phyloP scores from a whole-genome alignment of 345 rosid species.

The Boechera divaricarpa region DNA sequence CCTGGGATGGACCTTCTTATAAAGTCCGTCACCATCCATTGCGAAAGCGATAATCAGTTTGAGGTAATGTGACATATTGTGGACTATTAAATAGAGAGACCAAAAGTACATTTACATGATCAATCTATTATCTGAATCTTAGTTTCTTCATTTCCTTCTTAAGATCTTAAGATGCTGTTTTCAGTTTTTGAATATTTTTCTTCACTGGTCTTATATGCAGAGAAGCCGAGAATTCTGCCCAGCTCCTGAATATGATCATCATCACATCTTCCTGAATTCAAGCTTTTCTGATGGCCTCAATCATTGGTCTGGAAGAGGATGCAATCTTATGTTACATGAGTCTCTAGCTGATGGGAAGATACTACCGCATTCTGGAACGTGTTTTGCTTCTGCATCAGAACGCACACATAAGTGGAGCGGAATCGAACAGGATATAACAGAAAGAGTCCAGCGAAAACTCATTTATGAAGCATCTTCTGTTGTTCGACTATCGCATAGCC shows the following conservation, averaged over 20 bases:
- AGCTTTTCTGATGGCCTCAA: slow-evolving; percentile 76
- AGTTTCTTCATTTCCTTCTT: slow-evolving; percentile 13
- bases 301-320: slow-evolving; percentile 96
- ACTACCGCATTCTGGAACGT: slow-evolving; percentile 69
- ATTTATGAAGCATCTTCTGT: slow-evolving; percentile 75
- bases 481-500: slow-evolving; percentile 74
- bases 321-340: slow-evolving; percentile 75
- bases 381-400: slow-evolving; percentile 77
- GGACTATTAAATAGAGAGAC: slow-evolving; percentile 12
- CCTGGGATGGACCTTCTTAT: slow-evolving; percentile 82
- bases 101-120: slow-evolving; percentile 2
- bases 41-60: slow-evolving; percentile 47
- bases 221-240: slow-evolving; percentile 42
- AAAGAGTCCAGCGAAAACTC: slow-evolving; percentile 71
- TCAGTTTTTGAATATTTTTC: slow-evolving; percentile 11
- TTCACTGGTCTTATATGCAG: slow-evolving; percentile 15
- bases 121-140: slow-evolving; percentile 6
- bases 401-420: slow-evolving; percentile 93
- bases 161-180: slow-evolving; percentile 10
- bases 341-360: slow-evolving; percentile 79
- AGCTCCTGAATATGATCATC: slow-evolving; percentile 55
- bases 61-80: slow-evolving; percentile 50
- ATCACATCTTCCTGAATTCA: slow-evolving; percentile 70
- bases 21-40: slow-evolving; percentile 65
- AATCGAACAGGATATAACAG: slow-evolving; percentile 87